Evolutionary conservation across 2,329 filamentous ascomycete species (phyloP).

Genomic region (Penicillium glabrum): DNA sequence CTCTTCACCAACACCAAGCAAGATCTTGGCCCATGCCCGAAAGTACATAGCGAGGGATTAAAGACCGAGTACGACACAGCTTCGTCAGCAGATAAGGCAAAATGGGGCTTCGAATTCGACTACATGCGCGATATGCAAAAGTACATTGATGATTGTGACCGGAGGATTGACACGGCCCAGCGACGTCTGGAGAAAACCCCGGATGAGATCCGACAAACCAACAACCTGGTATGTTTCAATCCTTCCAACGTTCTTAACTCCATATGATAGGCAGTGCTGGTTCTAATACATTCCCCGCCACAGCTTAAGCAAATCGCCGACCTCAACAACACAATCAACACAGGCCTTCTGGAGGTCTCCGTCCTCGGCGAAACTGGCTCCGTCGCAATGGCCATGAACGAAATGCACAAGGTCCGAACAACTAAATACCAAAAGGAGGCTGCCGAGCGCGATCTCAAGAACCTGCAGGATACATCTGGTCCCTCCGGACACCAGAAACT

Average conservation of each 20-base stretch:
- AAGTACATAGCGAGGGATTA: slow-evolving; percentile 82
- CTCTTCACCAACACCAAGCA: slow-evolving; percentile 99
- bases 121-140: slow-evolving; percentile 95
- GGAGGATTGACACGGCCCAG: slow-evolving; percentile 87
- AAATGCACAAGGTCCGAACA: slow-evolving; percentile 81
- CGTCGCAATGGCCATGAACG: slow-evolving; percentile 79
- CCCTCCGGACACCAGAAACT: slow-evolving; percentile 96
- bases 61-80: slow-evolving; percentile 85
- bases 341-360: slow-evolving; percentile 80
- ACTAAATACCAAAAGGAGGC: slow-evolving; percentile 80
- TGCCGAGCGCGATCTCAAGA: slow-evolving; percentile 83
- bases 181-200: slow-evolving; percentile 92
- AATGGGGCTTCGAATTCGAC: slow-evolving; percentile 91
- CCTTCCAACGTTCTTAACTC: neutral
- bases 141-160: slow-evolving; percentile 95
- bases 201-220: slow-evolving; percentile 95
- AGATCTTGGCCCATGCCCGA: slow-evolving; percentile 86
- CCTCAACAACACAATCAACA: slow-evolving; percentile 73
- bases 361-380: slow-evolving; percentile 79
- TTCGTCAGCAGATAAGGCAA: slow-evolving; percentile 67
- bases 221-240: slow-evolving; percentile 61
- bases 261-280: neutral
- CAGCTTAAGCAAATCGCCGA: slow-evolving; percentile 82
- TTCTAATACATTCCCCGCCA: neutral
- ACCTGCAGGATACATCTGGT: slow-evolving; percentile 85